Evolutionary conservation across 2,329 filamentous ascomycete genomes (phyloP).

Genomic region (Incumbomyces lentus): DNA sequence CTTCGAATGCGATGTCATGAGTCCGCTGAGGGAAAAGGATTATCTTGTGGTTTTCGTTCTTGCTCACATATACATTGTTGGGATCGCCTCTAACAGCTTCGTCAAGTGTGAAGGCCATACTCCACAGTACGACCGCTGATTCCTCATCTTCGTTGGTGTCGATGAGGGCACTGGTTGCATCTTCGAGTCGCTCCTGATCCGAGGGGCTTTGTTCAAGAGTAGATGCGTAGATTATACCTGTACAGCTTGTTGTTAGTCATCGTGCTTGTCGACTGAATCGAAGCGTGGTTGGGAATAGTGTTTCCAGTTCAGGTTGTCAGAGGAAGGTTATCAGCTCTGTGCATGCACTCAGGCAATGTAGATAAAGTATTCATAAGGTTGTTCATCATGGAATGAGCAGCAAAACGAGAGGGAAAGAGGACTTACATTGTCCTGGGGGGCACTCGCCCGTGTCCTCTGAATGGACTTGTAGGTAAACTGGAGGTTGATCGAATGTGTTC

Average conservation of each 20-base stretch:
- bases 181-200: conserved; percentile 10
- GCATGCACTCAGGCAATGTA: conserved; percentile 92
- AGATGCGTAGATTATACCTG: conserved; percentile 51
- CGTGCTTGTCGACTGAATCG: conserved; percentile 5
- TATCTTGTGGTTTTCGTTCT: conserved; percentile 27
- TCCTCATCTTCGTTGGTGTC: conserved; percentile 4
- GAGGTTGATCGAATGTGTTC: conserved; percentile 29
- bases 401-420: conserved; percentile 11
- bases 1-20: conserved; percentile 63
- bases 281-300: conserved; percentile 10
- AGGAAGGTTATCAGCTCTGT: conserved; percentile 75
- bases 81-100: conserved; percentile 16
- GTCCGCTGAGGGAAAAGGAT: conserved; percentile 50
- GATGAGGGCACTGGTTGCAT: conserved; percentile 11
- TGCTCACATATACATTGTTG: conserved; percentile 7
- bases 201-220: conserved; percentile 19
- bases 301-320: conserved; percentile 73
- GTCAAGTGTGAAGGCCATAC: conserved; percentile 26
- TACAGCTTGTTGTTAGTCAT: conserved; percentile 10
- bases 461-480: conserved; percentile 58
- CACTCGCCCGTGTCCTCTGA: conserved; percentile 91
- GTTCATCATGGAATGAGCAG: conserved; percentile 67
- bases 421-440: conserved; percentile 81
- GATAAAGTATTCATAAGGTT: conserved; percentile 89
- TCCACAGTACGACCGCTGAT: conserved; percentile 12